Percentiles rank a stretch among this genome's conserved stretches.
Conservation (phyloP, 2,329 filamentous ascomycete genomes). For the Alternaria brassicae region DNA sequence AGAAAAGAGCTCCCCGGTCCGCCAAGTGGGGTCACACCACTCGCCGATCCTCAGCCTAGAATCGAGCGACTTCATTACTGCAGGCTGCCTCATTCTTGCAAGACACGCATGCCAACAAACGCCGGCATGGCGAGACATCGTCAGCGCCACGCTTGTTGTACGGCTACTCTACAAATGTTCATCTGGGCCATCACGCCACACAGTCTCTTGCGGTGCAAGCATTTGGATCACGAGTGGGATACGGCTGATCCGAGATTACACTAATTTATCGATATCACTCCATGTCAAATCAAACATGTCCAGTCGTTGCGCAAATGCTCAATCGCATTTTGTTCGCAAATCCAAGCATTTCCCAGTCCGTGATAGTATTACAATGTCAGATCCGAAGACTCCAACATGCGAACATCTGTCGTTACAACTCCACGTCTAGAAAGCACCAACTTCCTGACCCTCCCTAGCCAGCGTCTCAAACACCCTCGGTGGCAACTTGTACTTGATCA, state of each 20-base stretch:
- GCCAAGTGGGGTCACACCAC: conserved; percentile 26
- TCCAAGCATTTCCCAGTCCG: background rate
- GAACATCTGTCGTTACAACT: background rate
- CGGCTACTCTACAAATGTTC: background rate
- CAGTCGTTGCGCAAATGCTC: background rate
- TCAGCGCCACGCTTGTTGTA: background rate
- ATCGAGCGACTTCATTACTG: background rate
- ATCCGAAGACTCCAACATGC: background rate
- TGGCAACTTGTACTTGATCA: conserved; percentile 89
- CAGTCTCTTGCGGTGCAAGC: background rate
- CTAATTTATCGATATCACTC: conserved; percentile 6
- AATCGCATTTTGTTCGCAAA: background rate
- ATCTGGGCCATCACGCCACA: conserved; percentile 1
- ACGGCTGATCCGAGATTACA: background rate
- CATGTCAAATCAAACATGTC: background rate
- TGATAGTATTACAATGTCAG: background rate
- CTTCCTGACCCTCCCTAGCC: conserved; percentile 70
- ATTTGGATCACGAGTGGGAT: background rate
- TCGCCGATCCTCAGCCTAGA: conserved; percentile 3
- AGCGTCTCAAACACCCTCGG: conserved; percentile 87
- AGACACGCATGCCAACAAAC: background rate
- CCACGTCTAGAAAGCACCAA: conserved; percentile 36
- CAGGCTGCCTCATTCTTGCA: background rate
- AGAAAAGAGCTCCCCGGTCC: conserved; percentile 25
- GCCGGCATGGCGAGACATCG: background rate